Conservation (phyloP, 2,329 filamentous ascomycete genomes). For the Plenodomus lindquistii region DNA sequence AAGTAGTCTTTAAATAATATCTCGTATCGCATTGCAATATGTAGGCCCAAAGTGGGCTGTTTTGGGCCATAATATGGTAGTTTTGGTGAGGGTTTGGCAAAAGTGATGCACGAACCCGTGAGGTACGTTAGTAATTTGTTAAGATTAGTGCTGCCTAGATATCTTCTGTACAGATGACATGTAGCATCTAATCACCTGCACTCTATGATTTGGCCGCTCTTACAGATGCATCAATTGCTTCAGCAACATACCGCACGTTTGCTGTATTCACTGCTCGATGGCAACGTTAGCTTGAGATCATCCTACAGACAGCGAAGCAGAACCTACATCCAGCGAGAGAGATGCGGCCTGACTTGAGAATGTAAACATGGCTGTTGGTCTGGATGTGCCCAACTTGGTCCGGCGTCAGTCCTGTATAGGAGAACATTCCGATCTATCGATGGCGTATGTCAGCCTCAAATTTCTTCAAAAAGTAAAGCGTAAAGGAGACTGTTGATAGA, state of each 20-base stretch:
- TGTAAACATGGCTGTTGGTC: neutral
- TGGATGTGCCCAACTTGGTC: neutral
- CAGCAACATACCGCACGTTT: neutral
- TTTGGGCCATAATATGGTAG: neutral
- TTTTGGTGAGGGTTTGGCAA: neutral
- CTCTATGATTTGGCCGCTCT: no score
- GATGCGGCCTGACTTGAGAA: neutral
- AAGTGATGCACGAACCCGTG: neutral
- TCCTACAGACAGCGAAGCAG: neutral
- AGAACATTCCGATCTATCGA: conserved; percentile 2
- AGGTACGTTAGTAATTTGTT: conserved; percentile 1
- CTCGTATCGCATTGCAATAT: neutral
- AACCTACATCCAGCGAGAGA: neutral
- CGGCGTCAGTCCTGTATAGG: neutral
- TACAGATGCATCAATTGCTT: no score
- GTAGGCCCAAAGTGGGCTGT: neutral
- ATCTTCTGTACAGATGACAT: no score
- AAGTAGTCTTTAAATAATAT: neutral
- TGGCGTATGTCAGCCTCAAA: neutral
- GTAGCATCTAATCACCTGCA: no score
- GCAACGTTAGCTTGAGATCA: neutral
- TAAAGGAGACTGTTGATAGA: no score
- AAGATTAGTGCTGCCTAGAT: no score
- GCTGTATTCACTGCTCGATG: neutral
- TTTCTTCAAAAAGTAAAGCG: neutral